Conservation (phyloP, 768 basidiomycete species). For the Glaciozyma antarctica region DNA sequence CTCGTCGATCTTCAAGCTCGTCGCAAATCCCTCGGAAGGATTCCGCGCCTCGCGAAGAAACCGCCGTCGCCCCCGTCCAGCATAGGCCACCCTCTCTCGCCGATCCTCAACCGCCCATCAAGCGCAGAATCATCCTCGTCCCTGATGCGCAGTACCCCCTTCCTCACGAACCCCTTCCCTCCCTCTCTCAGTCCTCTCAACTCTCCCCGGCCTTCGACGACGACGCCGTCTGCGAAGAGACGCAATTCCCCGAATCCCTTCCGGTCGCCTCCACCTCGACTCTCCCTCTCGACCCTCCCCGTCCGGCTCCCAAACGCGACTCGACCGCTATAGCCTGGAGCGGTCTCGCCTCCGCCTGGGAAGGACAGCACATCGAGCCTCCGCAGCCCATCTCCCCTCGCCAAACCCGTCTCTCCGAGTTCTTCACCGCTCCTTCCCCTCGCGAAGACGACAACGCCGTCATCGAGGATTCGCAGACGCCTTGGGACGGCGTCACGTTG, state of each 20-base stretch:
- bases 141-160: neutral
- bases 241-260: neutral
- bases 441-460: neutral
- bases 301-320: neutral
- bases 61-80: neutral
- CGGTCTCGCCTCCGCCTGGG: conserved; percentile 1
- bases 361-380: neutral
- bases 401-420: neutral
- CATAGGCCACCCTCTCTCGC: neutral
- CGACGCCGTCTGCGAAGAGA: neutral
- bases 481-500: neutral
- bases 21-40: neutral
- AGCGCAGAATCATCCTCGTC: neutral
- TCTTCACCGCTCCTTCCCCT: neutral
- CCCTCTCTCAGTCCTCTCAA: neutral
- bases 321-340: neutral
- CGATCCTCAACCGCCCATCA: neutral
- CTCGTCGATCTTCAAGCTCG: neutral
- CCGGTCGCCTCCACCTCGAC: neutral
- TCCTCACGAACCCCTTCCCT: neutral
- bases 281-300: neutral
- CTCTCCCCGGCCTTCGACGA: neutral
- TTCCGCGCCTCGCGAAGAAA: neutral
- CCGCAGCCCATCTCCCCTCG: neutral
- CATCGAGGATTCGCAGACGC: neutral